Conservation (phyloP, 257 asterid species). For the Verbascum thapsus region DNA sequence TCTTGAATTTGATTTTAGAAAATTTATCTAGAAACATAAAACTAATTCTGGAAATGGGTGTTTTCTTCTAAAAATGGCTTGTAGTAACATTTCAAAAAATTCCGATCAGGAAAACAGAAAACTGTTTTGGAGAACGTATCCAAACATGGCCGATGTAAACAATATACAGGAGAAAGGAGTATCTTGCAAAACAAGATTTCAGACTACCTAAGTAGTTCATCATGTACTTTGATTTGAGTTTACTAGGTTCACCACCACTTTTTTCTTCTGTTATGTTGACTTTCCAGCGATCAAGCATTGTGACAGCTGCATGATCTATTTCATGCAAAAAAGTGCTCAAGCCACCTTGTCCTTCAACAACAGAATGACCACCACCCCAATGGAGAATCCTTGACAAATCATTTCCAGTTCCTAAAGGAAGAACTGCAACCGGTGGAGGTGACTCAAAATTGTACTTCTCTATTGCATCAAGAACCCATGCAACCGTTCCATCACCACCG, state of each 20-base stretch:
- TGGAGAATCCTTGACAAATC: constrained; percentile 77
- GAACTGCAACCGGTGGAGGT: constrained; percentile 88
- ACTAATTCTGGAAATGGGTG: too few relatives aligned
- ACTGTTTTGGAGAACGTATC: too few relatives aligned
- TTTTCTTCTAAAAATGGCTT: too few relatives aligned
- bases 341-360: constrained; percentile 76
- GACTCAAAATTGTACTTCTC: constrained; percentile 67
- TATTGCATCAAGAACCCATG: constrained; percentile 90
- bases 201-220: constrained; percentile 83
- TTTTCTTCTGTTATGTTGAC: constrained; percentile 62
- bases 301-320: constrained; percentile 70
- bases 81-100: too few relatives aligned
- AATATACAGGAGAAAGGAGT: background rate
- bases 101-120: too few relatives aligned
- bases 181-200: constrained; percentile 2
- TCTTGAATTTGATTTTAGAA: too few relatives aligned
- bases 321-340: constrained; percentile 71
- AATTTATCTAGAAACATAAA: too few relatives aligned
- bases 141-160: too few relatives aligned
- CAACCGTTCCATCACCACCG: constrained; percentile 93
- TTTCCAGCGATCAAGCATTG: constrained; percentile 92
- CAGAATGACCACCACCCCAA: constrained; percentile 87
- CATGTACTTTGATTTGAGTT: constrained; percentile 72
- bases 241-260: constrained; percentile 37
- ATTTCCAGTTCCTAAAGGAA: constrained; percentile 91